Base-by-base conservation (phyloP, 1,284 basidiomycete genomes). In the Phlebopus sp. region DNA sequence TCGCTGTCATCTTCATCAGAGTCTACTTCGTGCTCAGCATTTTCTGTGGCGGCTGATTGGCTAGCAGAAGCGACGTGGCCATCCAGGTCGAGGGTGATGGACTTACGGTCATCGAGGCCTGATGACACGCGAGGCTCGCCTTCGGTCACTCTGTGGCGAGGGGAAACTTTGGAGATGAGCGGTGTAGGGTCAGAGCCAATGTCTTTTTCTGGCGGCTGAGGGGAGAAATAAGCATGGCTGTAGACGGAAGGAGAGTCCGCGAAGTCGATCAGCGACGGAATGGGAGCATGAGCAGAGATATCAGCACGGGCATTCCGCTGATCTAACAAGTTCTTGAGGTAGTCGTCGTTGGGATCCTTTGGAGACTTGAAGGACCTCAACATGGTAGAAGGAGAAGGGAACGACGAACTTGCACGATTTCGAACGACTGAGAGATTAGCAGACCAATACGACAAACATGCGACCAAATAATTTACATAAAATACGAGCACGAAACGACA, bases 181-280 rank as follows among this genome's bases (percentile, higher is more conserved):
- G 50, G 45, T 37, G 49, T 30, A 29, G 60, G 54, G 48, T 59
- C 54, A 34, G 57, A 51, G 47, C 60, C 60, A 41, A 54, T 58
- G 36, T 55, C 50, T 38, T 57, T 55, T 53, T 69, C 63, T 29
- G 59, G 58, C 8, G 70, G 66, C 32, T 64, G 71, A 37, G 77
- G 78, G 37, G 80, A 81, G 62, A 81, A 78, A 61, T 75, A 72
- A 46, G 76, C 58, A 55, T 73, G 76, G 60, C 77, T 82, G 62
- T 87, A 86, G 54, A 85, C 68, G 38, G 84, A 86, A 57, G 83
- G 82, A 49, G 84, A 78, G 63, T 86, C 83, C 38, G 79, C 74
- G 55, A 75, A 75, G 54, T 82, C 75, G 31, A 81, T 74, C 53
- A 77, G 60, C 44, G 79, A 73, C 46, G 77, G 75, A 56, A 76